Percentiles rank a stretch among this genome's conserved stretches.
phyloP scores from a whole-genome alignment of 305 asterid genomes.

The Euphrasia arctica region DNA sequence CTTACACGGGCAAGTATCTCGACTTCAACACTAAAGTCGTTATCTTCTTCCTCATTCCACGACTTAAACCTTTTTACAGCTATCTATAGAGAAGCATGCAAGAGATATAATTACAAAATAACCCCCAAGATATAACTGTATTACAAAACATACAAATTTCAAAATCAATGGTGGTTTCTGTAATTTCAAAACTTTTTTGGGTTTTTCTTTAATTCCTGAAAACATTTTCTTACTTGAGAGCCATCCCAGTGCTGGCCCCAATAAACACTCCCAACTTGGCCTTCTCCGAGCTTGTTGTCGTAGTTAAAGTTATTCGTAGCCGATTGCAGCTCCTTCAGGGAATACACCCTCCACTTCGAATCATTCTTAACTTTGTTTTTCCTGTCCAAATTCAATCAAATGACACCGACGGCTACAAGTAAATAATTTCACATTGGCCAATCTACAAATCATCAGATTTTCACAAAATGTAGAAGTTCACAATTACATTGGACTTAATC shows the following conservation, averaged over 20 bases:
- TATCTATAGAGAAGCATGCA: slow-evolving; percentile 35
- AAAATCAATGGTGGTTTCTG: background rate
- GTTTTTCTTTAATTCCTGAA: background rate
- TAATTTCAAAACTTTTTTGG: background rate
- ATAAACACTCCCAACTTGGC: slow-evolving; percentile 92
- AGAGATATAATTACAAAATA: slow-evolving; percentile 5
- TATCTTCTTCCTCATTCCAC: slow-evolving; percentile 57
- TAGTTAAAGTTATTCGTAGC: slow-evolving; percentile 93
- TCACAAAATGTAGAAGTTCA: background rate
- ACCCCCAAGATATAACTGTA: background rate
- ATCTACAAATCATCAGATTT: background rate
- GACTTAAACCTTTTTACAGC: slow-evolving; percentile 63
- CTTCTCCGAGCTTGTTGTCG: slow-evolving; percentile 97
- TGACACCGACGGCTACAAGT: background rate
- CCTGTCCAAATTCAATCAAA: slow-evolving; percentile 35
- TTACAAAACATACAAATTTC: background rate
- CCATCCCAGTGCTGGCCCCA: slow-evolving; percentile 99
- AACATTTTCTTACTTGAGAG: slow-evolving; percentile 49
- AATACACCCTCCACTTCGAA: slow-evolving; percentile 76
- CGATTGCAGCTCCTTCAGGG: slow-evolving; percentile 83
- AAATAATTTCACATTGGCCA: background rate
- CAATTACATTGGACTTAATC: background rate
- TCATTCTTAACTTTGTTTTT: slow-evolving; percentile 60
- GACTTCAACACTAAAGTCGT: slow-evolving; percentile 56
- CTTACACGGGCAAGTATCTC: slow-evolving; percentile 58